Base-by-base conservation (phyloP, 148 eudicot genomes). In the Tetragonia tetragonoides region DNA sequence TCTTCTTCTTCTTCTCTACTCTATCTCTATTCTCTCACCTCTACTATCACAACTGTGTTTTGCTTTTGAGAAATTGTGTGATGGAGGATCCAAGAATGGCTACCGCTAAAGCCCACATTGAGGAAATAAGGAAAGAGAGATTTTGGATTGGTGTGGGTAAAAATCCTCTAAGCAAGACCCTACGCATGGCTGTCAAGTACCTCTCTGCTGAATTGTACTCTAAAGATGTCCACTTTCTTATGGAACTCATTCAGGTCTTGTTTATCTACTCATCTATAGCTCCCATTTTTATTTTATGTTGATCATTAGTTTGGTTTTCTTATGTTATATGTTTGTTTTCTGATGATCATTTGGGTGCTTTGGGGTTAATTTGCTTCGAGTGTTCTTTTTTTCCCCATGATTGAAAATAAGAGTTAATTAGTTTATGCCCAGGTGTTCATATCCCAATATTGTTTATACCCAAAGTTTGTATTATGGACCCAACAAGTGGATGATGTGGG, bases 161-260 rank as follows among this genome's bases (percentile, higher is more conserved):
- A 6, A 84, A 86, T 69, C 85, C 88, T 0, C 66, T 87, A 2
- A 83, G 88, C 2, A 83, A 74, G 41, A 57, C 80, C 20, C 79
- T 89, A 4, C 83, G 86, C 20, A 84, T 84, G 77, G 89, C 91
- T 1, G 91, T 91, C 11, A 87, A 81, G 37, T 78, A 88, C 28
- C 85, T 91, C 20, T 91, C 96, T 64, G 88, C 86, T 41, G 93
- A 88, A 66, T 85, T 91, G 5, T 90, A 90, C 70, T 79, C 93
- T 34, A 88, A 88, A 10, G 93, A 90, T 82, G 86, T 86, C 16
- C 93, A 90, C 59, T 90, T 90, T 39, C 79, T 90, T 3, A 90
- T 90, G 93, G 93, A 90, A 76, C 82, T 91, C 28, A 88, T 91
- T 11, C 97, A 91, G 93, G 93, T 89, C 3, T 9, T 10, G 14